Evolutionary conservation across 768 basidiomycete species (phyloP).

Genomic region (Sarcodon aspratus): DNA sequence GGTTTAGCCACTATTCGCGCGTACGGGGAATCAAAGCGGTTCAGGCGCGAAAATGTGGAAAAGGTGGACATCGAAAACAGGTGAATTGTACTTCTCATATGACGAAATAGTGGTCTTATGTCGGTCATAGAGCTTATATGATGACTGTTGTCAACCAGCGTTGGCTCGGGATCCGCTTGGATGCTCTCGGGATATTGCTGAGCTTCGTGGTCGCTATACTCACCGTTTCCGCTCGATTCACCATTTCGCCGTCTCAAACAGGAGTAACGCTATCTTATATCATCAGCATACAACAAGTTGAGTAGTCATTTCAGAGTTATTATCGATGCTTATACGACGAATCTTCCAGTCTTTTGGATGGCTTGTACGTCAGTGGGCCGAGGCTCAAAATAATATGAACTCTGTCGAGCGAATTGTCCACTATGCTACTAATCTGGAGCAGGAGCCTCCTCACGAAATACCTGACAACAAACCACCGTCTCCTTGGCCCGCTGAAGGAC

Average conservation of each 20-base stretch:
- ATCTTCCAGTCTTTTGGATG: conserved; percentile 46
- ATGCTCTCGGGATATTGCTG: conserved; percentile 63
- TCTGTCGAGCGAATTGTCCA: conserved; percentile 78
- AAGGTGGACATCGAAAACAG: conserved; percentile 78
- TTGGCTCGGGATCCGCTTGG: conserved; percentile 87
- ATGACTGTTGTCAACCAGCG: conserved; percentile 79
- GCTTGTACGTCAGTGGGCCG: conserved; percentile 68
- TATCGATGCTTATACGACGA: background rate
- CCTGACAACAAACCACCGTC: conserved; percentile 45
- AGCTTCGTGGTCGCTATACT: conserved; percentile 76
- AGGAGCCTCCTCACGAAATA: conserved; percentile 65
- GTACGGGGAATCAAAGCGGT: conserved; percentile 71
- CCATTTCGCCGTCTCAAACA: conserved; percentile 70
- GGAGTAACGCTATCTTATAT: conserved; percentile 73
- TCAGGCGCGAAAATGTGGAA: conserved; percentile 63
- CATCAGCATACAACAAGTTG: conserved; percentile 62
- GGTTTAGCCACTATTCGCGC: conserved; percentile 84
- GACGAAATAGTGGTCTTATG: conserved; percentile 2
- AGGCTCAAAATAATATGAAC: conserved; percentile 93
- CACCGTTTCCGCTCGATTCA: conserved; percentile 60
- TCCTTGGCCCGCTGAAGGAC: conserved; percentile 68
- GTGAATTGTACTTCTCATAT: conserved; percentile 17
- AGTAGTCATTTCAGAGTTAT: conserved; percentile 9
- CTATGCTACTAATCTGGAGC: conserved; percentile 72
- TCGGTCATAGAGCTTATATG: conserved; percentile 60